Evolutionary conservation across 1,284 basidiomycete genomes (phyloP), one percentile per base, ranked within the genome.

Genomic region (Cryptococcus sp.): DNA sequence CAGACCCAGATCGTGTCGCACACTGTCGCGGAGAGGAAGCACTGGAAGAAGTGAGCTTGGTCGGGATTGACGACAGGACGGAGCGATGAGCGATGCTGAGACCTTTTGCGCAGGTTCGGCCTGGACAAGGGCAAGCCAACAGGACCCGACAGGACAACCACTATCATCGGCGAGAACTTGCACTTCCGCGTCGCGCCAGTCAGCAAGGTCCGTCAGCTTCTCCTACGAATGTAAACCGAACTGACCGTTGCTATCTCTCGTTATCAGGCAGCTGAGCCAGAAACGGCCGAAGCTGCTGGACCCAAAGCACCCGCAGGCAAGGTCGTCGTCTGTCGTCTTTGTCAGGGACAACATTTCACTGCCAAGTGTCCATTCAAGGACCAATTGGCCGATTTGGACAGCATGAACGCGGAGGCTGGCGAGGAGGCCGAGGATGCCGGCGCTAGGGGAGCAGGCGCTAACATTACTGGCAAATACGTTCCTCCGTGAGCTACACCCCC

Each of bases 351-450:
- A 68, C 96, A 99, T 81, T 99, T 94, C 80, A 99, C 96, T 13
- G 90, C 93, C 62, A 93, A 94, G 79, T 99, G 96, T 85, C 96
- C 96, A 13, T 96, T 96, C 85, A 96, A 93, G 80, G 94, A 98
- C 69, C 90, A 91, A 20, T 79, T 85, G 46, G 82, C 81, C 47
- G 85, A 92, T 13, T 85, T 89, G 20, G 91, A 89, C 61, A 69
- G 66, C 13, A 83, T 92, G 52, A 88, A 90, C 51, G 83, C 80
- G 22, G 68, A 64, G 80, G 80, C 57, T 25, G 63, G 58, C 19
- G 66, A 64, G 35, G 67, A 72, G 40, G 68, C 61, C 45, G 72
- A 70, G 27, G 63, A 59, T 50, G 63, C 43, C 30, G 55, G 57
- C 47, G 47, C 22, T 27, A 65, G 69, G 20, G 58, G 62, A 38